Conservation (phyloP, 805 yeast species). For the Candida vartiovaarae region DNA sequence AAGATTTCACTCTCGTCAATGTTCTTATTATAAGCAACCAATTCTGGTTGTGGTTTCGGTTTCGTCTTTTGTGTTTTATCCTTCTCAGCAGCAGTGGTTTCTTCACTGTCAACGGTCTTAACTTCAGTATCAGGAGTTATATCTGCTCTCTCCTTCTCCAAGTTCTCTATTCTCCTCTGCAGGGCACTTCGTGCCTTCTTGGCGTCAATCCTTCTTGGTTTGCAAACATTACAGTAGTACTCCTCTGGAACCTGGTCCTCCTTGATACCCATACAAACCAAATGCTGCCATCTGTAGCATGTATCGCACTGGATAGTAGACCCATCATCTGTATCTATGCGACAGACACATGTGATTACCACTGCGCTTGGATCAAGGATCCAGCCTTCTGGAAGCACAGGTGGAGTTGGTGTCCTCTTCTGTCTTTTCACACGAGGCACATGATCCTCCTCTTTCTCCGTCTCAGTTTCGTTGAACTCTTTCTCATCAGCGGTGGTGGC, state of each 20-base stretch:
- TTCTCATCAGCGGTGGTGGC: conserved; percentile 2
- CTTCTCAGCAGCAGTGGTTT: conserved; percentile 3
- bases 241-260: conserved; percentile 77
- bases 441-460: conserved; percentile 1
- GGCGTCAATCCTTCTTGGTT: conserved; percentile 40
- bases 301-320: conserved; percentile 91
- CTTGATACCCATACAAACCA: conserved; percentile 76
- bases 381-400: conserved; percentile 26
- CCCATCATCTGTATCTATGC: conserved; percentile 82
- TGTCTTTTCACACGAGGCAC: conserved; percentile 5
- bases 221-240: conserved; percentile 75
- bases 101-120: conserved; percentile 1
- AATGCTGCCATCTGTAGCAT: conserved; percentile 94
- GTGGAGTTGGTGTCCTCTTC: conserved; percentile 3
- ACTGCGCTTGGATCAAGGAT: conserved; percentile 80
- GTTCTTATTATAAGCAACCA: conserved; percentile 23
- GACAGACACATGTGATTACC: conserved; percentile 83
- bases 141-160: not conserved
- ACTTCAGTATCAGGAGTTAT: conserved; percentile 1
- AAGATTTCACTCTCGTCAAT: conserved; percentile 29
- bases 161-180: not conserved
- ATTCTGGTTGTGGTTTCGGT: conserved; percentile 16
- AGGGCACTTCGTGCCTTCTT: conserved; percentile 29
- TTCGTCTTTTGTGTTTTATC: conserved; percentile 12
- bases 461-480: conserved; percentile 1